These are phyloP conservation scores for Dionaea muscipula DNA, from an alignment of 179 eudicot species.

Conservation along the genomic window DNA sequence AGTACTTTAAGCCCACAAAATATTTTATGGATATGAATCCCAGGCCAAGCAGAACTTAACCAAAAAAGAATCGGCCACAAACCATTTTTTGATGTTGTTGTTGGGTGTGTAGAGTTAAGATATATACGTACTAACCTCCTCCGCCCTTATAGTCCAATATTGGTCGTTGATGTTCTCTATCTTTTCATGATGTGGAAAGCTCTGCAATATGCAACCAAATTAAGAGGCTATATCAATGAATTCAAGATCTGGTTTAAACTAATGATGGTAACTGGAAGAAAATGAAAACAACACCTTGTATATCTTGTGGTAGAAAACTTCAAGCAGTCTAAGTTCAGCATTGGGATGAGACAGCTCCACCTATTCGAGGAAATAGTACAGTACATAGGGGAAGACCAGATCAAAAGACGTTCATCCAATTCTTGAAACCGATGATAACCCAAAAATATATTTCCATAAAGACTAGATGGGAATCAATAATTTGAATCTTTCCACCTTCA, in stretches of 20 bases:
- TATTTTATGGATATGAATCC: not conserved
- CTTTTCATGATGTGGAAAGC: conserved; percentile 64
- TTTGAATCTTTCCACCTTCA: too few relatives aligned
- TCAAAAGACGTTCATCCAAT: not conserved
- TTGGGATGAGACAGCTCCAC: conserved; percentile 67
- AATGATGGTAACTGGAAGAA: not conserved
- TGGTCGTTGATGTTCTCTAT: conserved; percentile 88
- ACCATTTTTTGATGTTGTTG: not conserved
- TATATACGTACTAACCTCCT: conserved; percentile 45
- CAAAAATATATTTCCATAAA: too few relatives aligned
- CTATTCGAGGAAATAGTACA: conserved; percentile 22
- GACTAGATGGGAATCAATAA: too few relatives aligned
- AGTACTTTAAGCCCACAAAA: not conserved
- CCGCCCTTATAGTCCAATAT: conserved; percentile 86
- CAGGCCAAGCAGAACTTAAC: not conserved
- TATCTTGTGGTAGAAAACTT: conserved; percentile 83
- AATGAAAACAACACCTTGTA: conserved; percentile 35
- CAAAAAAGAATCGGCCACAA: too few relatives aligned
- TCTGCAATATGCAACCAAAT: conserved; percentile 28
- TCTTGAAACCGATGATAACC: not conserved
- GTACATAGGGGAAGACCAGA: not conserved
- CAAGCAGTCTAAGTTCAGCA: conserved; percentile 83
- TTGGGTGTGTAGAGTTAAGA: not conserved
- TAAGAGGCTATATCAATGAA: not conserved
- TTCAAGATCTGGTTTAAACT: not conserved